A percentile compares a stretch with the other conserved stretches of the same genome.
phyloP scores from a whole-genome alignment of 768 basidiomycete species.

The Mycena epipterygia region DNA sequence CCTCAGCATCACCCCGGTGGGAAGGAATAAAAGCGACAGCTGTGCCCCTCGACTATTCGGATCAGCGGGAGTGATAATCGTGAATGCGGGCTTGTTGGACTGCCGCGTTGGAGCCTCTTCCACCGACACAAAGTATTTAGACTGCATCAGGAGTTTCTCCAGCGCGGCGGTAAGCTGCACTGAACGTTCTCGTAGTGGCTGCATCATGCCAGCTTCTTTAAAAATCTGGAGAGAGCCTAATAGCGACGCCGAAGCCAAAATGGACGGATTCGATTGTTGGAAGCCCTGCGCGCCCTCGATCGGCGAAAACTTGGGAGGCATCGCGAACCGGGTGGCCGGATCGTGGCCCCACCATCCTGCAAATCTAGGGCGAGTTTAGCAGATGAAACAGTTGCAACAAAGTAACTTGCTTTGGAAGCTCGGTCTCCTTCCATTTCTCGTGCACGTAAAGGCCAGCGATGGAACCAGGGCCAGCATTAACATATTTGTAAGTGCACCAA shows the following conservation, averaged over 20 bases:
- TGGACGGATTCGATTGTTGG: conserved; percentile 95
- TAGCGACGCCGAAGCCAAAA: conserved; percentile 83
- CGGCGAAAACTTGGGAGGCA: conserved; percentile 88
- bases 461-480: conserved; percentile 97
- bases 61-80: conserved; percentile 90
- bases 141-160: conserved; percentile 71
- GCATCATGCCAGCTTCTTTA: conserved; percentile 83
- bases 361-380: conserved; percentile 62
- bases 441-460: conserved; percentile 96
- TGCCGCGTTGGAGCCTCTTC: conserved; percentile 44
- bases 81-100: conserved; percentile 68
- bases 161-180: conserved; percentile 78
- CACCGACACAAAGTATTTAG: conserved; percentile 72
- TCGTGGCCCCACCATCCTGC: conserved; percentile 99
- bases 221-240: conserved; percentile 88
- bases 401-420: conserved; percentile 72
- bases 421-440: conserved; percentile 78
- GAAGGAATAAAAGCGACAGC: conserved; percentile 87
- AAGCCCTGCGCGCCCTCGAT: conserved; percentile 94
- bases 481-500: conserved; percentile 99
- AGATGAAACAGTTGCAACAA: conserved; percentile 31
- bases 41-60: conserved; percentile 84
- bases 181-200: conserved; percentile 76
- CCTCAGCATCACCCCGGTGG: conserved; percentile 76
- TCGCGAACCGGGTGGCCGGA: conserved; percentile 86